Base-by-base conservation (phyloP, 257 asterid species). In the Solanum stenotomum region DNA sequence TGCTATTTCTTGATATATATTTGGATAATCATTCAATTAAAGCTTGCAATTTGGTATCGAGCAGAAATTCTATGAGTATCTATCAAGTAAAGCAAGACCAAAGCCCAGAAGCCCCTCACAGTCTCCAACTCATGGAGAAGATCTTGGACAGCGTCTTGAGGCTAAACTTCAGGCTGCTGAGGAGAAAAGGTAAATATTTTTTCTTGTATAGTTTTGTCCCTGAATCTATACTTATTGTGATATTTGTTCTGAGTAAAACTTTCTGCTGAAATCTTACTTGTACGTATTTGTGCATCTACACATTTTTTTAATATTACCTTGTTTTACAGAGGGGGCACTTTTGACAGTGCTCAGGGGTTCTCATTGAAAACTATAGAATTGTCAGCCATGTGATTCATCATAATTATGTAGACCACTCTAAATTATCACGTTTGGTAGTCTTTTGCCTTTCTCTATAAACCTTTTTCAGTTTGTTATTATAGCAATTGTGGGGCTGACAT, bases 111-210 rank as follows among this genome's bases (percentile, higher is more conserved):
- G 98, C 89, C 99, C 98, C 89, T 91, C 96, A 4, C 93, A 92
- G 44, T 92, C 95, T 67, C 91, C 96, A 18, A 92, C 96, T 52
- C 56, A 89, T n/a, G 98, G 94, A 88, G 99, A 95, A 56, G 96
- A 95, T 85, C 95, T 87, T 85, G 99, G 97, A 87, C 98, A 94
- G 91, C 98, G 99, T 63, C 97, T 97, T 2, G 99, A 97, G 94
- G 99, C 99, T 63, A 97, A 95, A 93, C 98, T 97, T 87, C 95
- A 92, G 90, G 99, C 98, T 92, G 99, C 99, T 85, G 98, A 97
- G 89, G 94, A 91, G 91, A 97, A 97, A 91, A 94, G 99, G 99
- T 94, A 10, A 10, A 16, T 25, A 10, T 29, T 31, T 46, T 29
- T 46, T 49, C 6, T 20, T 33, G 23, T 49, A 34, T 72, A 9